These are phyloP conservation scores for Parafenestella ontariensis DNA, from an alignment of 2,329 filamentous ascomycete species.

Conservation along the genomic window DNA sequence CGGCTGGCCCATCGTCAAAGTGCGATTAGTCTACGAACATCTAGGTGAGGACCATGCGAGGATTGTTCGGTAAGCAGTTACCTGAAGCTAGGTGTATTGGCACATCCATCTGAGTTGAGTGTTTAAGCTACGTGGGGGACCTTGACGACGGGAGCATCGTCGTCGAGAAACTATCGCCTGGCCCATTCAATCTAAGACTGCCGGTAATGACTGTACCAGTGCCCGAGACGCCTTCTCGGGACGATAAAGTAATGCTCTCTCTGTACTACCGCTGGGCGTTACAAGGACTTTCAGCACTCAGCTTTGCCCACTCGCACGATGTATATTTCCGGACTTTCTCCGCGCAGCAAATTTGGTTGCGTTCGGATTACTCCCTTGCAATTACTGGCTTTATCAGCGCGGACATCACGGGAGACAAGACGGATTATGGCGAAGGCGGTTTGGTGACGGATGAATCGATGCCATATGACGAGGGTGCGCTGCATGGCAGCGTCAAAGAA, in stretches of 20 bases:
- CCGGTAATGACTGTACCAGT: constrained; percentile 9
- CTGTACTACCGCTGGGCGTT: constrained; percentile 18
- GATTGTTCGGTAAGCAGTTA: constrained; percentile 1
- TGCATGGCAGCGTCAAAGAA: constrained; percentile 4
- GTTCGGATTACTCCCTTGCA: constrained; percentile 12
- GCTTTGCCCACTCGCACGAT: constrained; percentile 4
- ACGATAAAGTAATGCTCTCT: constrained; percentile 7
- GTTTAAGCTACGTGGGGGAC: not conserved
- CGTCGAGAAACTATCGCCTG: constrained; percentile 6
- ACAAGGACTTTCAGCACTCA: constrained; percentile 11
- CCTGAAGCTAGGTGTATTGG: not conserved
- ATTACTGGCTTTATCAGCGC: constrained; percentile 8
- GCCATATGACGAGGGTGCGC: not conserved
- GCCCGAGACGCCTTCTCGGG: not conserved
- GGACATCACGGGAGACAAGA: not conserved
- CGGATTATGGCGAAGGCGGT: not conserved
- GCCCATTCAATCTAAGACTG: not conserved
- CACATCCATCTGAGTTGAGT: not conserved
- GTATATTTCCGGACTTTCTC: constrained; percentile 10
- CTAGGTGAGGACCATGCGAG: not conserved
- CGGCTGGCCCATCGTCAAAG: not conserved
- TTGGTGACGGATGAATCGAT: not conserved
- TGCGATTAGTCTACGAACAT: not conserved
- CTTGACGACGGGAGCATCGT: not conserved
- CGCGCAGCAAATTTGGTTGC: constrained; percentile 8